These are phyloP conservation scores for Wickerhamiella shivajii DNA, from an alignment of 805 yeast species.

Conservation along the genomic window DNA sequence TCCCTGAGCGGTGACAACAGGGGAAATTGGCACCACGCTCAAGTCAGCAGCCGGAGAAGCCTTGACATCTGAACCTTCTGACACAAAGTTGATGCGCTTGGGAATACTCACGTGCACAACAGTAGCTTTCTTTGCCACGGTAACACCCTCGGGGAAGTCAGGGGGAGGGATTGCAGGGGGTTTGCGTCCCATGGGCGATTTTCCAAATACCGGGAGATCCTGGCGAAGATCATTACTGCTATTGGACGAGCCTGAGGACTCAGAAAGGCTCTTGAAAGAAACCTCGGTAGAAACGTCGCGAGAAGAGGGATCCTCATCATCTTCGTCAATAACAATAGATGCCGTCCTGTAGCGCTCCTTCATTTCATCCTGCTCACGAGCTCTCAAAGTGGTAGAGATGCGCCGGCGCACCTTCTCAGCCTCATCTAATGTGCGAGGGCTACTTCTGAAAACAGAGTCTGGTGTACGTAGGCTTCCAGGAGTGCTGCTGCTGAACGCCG, in stretches of 20 bases:
- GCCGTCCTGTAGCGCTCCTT: slow-evolving; percentile 5
- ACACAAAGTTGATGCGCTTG: slow-evolving; percentile 3
- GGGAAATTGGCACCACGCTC: slow-evolving; percentile 7
- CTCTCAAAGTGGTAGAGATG: slow-evolving; percentile 2
- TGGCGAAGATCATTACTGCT: too few species aligned
- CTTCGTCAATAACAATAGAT: background rate
- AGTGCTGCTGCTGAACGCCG: too few species aligned
- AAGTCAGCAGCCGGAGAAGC: slow-evolving; percentile 2
- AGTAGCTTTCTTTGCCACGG: slow-evolving; percentile 1
- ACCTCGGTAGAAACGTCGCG: too few species aligned
- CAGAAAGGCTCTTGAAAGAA: too few species aligned
- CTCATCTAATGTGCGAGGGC: slow-evolving; percentile 8
- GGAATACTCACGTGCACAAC: slow-evolving; percentile 8
- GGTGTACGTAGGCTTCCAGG: too few species aligned
- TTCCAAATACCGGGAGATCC: too few species aligned
- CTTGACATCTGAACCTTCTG: slow-evolving; percentile 1
- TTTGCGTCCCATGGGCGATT: too few species aligned
- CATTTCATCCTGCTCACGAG: slow-evolving; percentile 3
- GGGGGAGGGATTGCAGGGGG: slow-evolving; percentile 7
- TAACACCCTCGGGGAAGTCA: background rate
- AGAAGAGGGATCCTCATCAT: background rate
- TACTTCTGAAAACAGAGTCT: too few species aligned
- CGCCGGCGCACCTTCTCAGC: slow-evolving; percentile 8
- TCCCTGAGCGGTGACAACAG: background rate
- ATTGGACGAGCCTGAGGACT: too few species aligned